A percentile compares a stretch with the other conserved stretches of the same genome.
These are phyloP conservation scores for Aspergillus sparsus DNA, from an alignment of 495 filamentous ascomycete genomes.

Conservation along the genomic window DNA sequence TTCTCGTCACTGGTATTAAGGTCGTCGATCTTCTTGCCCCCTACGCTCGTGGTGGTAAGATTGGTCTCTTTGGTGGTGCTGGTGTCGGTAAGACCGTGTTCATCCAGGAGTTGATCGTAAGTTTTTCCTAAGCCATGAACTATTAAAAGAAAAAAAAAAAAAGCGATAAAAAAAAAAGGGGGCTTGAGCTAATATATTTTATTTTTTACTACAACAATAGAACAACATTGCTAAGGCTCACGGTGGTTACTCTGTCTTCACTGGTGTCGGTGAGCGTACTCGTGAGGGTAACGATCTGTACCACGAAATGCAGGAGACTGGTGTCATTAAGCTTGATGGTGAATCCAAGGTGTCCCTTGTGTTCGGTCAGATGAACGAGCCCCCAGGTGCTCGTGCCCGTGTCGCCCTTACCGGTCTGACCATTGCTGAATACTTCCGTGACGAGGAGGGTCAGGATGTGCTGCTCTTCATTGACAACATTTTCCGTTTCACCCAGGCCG, in stretches of 20 bases:
- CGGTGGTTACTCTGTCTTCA: constrained; percentile 99
- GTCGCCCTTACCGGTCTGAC: constrained; percentile 93
- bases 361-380: constrained; percentile 99
- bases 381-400: constrained; percentile 98
- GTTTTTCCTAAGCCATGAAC: constrained; percentile 23
- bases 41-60: constrained; percentile 99
- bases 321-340: constrained; percentile 98
- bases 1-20: constrained; percentile 99
- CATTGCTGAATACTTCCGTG: constrained; percentile 95
- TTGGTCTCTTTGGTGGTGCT: constrained; percentile 99
- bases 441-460: constrained; percentile 98
- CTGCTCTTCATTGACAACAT: constrained; percentile 99
- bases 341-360: constrained; percentile 99
- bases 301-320: constrained; percentile 99
- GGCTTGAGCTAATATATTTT: constrained; percentile 13
- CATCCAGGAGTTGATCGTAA: constrained; percentile 97
- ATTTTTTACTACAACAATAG: constrained; percentile 60
- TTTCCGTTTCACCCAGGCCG: constrained; percentile 99
- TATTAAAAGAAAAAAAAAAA: not conserved
- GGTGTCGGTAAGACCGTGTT: constrained; percentile 99
- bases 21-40: constrained; percentile 98
- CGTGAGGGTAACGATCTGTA: constrained; percentile 99
- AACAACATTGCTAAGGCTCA: constrained; percentile 99
- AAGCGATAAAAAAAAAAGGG: not conserved
- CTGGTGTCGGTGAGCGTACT: constrained; percentile 99